Evolutionary conservation across 768 basidiomycete species (phyloP).

Genomic region (Mycena olivaceomarginata): DNA sequence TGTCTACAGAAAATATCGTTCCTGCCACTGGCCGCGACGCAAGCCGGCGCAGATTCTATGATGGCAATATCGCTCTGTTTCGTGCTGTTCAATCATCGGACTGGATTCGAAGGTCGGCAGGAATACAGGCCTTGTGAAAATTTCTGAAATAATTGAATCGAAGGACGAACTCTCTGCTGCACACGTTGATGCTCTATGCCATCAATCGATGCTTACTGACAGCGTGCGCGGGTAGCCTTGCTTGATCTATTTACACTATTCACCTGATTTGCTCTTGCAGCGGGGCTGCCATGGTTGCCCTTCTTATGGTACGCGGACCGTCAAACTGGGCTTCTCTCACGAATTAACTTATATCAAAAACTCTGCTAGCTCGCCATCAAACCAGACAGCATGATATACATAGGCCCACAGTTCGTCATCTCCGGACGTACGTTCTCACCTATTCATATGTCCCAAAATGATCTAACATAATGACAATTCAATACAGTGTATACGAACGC

Average conservation of each 20-base stretch:
- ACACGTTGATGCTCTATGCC: conserved; percentile 22
- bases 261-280: not conserved
- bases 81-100: conserved; percentile 16
- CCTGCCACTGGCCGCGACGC: conserved; percentile 12
- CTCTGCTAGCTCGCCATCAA: conserved; percentile 10
- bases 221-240: not conserved
- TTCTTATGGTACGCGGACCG: conserved; percentile 7
- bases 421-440: conserved; percentile 1
- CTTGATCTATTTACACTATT: not conserved
- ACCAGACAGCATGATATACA: conserved; percentile 17
- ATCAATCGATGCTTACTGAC: conserved; percentile 24
- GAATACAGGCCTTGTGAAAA: not conserved
- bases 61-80: conserved; percentile 12
- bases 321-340: not conserved
- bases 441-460: not conserved
- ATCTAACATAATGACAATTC: not conserved
- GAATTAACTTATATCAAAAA: not conserved
- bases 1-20: conserved; percentile 10
- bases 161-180: conserved; percentile 22
- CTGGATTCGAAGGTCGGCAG: not conserved
- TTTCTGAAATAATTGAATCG: not conserved
- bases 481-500: conserved; percentile 21
- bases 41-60: conserved; percentile 7
- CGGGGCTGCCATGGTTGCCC: conserved; percentile 1
- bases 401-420: conserved; percentile 18